A percentile compares a stretch with the other conserved stretches of the same genome.
Evolutionary conservation across 768 basidiomycete genomes (phyloP).

Genomic region (Cystobasidium ongulense): DNA sequence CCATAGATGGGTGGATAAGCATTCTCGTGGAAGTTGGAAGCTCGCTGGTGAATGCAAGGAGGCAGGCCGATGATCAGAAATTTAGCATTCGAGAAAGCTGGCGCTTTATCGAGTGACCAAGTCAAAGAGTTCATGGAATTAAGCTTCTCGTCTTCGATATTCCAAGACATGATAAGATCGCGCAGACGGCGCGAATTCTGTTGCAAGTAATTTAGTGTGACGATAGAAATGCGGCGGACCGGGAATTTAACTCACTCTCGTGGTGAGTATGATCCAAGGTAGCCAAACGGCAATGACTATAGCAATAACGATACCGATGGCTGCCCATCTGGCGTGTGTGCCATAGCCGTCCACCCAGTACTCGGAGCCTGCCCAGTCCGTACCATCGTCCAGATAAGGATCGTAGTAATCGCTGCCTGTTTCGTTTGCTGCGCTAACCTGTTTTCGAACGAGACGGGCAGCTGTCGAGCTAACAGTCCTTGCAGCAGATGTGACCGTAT

Average conservation of each 20-base stretch:
- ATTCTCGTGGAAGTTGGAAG: conserved; percentile 7
- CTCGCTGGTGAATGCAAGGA: not conserved
- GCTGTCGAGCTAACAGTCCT: not conserved
- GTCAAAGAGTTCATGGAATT: not conserved
- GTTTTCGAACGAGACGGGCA: not conserved
- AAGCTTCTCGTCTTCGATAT: conserved; percentile 4
- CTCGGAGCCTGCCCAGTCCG: not conserved
- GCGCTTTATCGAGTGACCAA: conserved; percentile 24
- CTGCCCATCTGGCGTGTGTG: conserved; percentile 10
- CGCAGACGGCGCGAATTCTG: conserved; percentile 12
- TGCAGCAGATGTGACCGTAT: not conserved
- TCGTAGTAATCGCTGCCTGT: not conserved
- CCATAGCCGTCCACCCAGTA: conserved; percentile 12
- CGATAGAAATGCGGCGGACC: not conserved
- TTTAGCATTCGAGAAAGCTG: conserved; percentile 19
- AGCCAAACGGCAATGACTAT: conserved; percentile 16
- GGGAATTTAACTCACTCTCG: not conserved
- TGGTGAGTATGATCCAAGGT: conserved; percentile 6
- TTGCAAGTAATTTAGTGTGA: not conserved
- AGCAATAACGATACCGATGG: conserved; percentile 16
- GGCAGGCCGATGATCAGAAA: conserved; percentile 21
- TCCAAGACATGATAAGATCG: not conserved
- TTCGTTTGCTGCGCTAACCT: not conserved
- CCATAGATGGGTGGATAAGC: conserved; percentile 21
- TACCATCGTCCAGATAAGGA: not conserved